Evolutionary conservation across 371 early-diverging fungal species (phyloP).

Genomic region (Syncephalastrum monosporum): DNA sequence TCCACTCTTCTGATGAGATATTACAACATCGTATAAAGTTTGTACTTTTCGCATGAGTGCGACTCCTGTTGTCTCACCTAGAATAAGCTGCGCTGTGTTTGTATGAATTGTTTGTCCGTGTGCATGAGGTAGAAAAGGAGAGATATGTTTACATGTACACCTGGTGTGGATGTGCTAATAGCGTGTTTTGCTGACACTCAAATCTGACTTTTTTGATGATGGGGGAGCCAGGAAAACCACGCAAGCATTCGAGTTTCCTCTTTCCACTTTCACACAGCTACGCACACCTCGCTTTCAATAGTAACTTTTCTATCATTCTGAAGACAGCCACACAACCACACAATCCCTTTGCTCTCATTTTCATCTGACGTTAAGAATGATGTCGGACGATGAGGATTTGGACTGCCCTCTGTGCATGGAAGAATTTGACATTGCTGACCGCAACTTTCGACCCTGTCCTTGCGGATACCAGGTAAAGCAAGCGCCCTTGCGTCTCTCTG

Average conservation of each 20-base stretch:
- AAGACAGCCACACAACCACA: not conserved
- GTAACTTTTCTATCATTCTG: too few relatives aligned
- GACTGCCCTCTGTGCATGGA: conserved; percentile 90
- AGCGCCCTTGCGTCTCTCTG: too few relatives aligned
- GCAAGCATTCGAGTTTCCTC: conserved; percentile 1
- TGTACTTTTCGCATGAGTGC: not conserved
- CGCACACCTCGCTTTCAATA: not conserved
- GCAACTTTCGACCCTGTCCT: conserved; percentile 82
- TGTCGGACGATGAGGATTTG: conserved; percentile 72
- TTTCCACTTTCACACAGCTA: conserved; percentile 4
- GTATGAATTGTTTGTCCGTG: too few relatives aligned
- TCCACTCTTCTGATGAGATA: conserved; percentile 38
- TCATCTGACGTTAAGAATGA: conserved; percentile 9
- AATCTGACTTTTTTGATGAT: not conserved
- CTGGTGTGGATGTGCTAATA: too few relatives aligned
- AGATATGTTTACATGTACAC: too few relatives aligned
- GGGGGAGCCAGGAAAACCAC: not conserved
- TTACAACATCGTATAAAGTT: conserved; percentile 29
- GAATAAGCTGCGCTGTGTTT: too few relatives aligned
- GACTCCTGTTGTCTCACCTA: not conserved
- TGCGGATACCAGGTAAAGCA: conserved; percentile 77
- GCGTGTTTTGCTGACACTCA: too few relatives aligned
- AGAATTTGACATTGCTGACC: conserved; percentile 82
- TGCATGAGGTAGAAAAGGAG: too few relatives aligned
- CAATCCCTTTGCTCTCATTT: not conserved